A percentile compares a stretch with the other conserved stretches of the same genome.
Evolutionary conservation across 129 eudicot species (phyloP).

Genomic region (Gnaphalium uliginosum): DNA sequence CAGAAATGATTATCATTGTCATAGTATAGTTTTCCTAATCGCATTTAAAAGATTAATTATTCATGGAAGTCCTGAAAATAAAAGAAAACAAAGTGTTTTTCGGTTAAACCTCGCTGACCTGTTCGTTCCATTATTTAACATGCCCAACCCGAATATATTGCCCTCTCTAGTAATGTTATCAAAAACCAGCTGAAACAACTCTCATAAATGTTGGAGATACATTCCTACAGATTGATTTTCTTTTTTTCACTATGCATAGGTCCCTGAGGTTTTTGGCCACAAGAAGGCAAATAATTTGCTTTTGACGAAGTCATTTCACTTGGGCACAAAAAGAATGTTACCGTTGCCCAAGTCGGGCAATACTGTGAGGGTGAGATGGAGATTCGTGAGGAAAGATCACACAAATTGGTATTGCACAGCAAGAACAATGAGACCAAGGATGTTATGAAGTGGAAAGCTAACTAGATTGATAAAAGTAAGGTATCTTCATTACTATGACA

Average conservation of each 20-base stretch:
- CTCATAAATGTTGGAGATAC: neutral
- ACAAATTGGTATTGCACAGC: constrained; percentile 71
- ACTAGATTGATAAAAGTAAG: constrained; percentile 86
- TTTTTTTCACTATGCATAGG: constrained; percentile 62
- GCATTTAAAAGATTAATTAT: no score
- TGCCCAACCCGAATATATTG: neutral
- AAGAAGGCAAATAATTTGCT: constrained; percentile 95
- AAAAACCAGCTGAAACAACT: neutral
- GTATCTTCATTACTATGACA: constrained; percentile 29
- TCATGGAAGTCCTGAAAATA: neutral
- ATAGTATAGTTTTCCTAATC: neutral
- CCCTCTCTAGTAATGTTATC: neutral
- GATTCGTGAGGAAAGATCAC: constrained; percentile 86
- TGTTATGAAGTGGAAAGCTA: constrained; percentile 91
- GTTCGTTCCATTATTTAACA: neutral
- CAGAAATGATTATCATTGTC: no score
- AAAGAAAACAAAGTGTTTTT: neutral
- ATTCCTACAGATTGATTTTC: neutral
- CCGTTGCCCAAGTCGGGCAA: constrained; percentile 87
- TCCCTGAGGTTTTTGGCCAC: constrained; percentile 83
- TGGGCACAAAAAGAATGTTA: constrained; percentile 92
- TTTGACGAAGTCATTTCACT: constrained; percentile 89
- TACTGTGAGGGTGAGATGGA: constrained; percentile 98
- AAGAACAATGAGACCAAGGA: constrained; percentile 85
- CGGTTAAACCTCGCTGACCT: neutral